Conservation (phyloP, 1,139 yeast species). For the Geotrichum phurueaensis region DNA sequence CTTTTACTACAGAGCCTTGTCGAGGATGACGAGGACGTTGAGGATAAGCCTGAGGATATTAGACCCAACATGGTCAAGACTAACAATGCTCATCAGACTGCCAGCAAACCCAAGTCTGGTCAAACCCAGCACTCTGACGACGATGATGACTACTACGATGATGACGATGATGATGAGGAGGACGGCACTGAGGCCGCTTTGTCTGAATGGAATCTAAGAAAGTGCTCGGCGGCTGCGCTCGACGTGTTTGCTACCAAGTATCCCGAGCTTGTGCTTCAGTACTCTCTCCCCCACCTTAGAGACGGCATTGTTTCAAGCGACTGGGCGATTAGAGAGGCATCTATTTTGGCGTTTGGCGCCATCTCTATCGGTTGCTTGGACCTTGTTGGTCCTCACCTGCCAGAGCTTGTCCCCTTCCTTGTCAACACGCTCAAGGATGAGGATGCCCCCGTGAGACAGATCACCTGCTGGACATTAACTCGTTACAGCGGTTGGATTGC, state of each 20-base stretch:
- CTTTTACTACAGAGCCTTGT: conserved; percentile 52
- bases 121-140: conserved; percentile 12
- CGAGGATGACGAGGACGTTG: conserved; percentile 69
- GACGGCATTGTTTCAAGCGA: conserved; percentile 59
- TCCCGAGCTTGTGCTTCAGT: conserved; percentile 62
- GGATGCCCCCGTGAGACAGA: conserved; percentile 84
- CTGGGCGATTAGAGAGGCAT: conserved; percentile 92
- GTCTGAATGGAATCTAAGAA: conserved; percentile 84
- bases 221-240: conserved; percentile 89
- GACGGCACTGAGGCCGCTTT: conserved; percentile 57
- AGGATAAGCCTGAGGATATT: conserved; percentile 82
- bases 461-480: conserved; percentile 91
- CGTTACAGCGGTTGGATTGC: conserved; percentile 76
- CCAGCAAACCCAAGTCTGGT: conserved; percentile 30
- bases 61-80: conserved; percentile 69
- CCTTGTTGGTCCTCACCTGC: conserved; percentile 63
- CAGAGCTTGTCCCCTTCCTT: conserved; percentile 75
- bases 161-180: conserved; percentile 54
- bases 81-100: conserved; percentile 48
- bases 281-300: conserved; percentile 73
- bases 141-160: conserved; percentile 41
- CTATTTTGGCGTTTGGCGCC: conserved; percentile 92
- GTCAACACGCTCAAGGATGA: conserved; percentile 71
- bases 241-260: conserved; percentile 68
- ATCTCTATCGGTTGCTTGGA: conserved; percentile 83